Conservation (phyloP, 345 rosid genomes). For the Raphanus raphanistrum region DNA sequence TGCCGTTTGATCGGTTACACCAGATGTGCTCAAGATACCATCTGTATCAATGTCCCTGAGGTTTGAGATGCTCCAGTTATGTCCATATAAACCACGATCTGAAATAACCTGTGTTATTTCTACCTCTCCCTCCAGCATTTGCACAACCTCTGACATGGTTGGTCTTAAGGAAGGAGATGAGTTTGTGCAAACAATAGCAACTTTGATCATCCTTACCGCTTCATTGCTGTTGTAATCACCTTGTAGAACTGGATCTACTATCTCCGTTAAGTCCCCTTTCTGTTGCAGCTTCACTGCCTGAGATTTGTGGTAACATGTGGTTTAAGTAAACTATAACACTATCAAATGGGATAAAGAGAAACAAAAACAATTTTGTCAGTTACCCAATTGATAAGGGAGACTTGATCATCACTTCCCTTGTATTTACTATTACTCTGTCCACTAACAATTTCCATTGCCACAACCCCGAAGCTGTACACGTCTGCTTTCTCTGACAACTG, state of each 20-base stretch:
- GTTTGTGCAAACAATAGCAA: conserved; percentile 48
- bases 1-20: neutral
- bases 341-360: neutral
- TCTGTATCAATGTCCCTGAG: conserved; percentile 27
- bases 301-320: neutral
- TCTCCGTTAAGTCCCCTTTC: conserved; percentile 32
- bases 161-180: conserved; percentile 46
- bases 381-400: conserved; percentile 51
- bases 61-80: conserved; percentile 35
- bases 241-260: conserved; percentile 21
- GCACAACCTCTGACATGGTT: conserved; percentile 44
- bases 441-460: conserved; percentile 50
- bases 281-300: conserved; percentile 40
- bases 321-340: neutral
- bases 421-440: conserved; percentile 35
- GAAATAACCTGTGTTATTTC: conserved; percentile 26
- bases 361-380: neutral
- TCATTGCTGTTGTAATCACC: conserved; percentile 15
- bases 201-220: conserved; percentile 41
- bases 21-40: conserved; percentile 20
- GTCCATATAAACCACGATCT: conserved; percentile 32
- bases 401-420: neutral
- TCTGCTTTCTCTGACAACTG: conserved; percentile 51
- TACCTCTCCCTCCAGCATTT: conserved; percentile 42
- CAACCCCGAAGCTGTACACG: conserved; percentile 50